These are phyloP conservation scores for Mucor saturninus DNA, from an alignment of 371 early-diverging fungal genomes.

Conservation along the genomic window DNA sequence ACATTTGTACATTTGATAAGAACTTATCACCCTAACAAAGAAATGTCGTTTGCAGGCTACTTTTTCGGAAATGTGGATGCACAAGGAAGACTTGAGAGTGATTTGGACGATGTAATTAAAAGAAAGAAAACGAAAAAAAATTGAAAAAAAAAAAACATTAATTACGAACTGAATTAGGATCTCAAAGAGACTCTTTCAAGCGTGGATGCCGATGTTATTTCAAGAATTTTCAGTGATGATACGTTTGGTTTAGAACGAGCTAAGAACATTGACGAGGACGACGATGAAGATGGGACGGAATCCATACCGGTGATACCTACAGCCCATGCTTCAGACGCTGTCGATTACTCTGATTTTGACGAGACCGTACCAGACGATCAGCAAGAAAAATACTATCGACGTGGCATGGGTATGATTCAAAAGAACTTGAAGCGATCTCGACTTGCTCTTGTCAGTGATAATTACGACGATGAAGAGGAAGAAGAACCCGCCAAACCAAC, in stretches of 20 bases:
- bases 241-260: constrained; percentile 59
- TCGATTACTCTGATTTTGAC: constrained; percentile 83
- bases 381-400: constrained; percentile 46
- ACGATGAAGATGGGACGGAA: constrained; percentile 24
- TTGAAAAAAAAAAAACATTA: background rate
- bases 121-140: background rate
- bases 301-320: constrained; percentile 29
- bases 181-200: constrained; percentile 68
- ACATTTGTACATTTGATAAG: too few relatives aligned
- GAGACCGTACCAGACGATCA: constrained; percentile 78
- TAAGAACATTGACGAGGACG: constrained; percentile 42
- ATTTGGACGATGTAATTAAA: constrained; percentile 64
- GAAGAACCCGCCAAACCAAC: constrained; percentile 19
- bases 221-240: constrained; percentile 59
- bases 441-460: constrained; percentile 52
- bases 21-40: background rate
- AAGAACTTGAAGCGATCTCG: constrained; percentile 34
- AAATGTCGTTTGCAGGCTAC: constrained; percentile 73
- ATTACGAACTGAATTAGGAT: constrained; percentile 52
- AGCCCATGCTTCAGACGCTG: constrained; percentile 68
- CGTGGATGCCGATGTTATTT: constrained; percentile 56
- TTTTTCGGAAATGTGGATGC: constrained; percentile 92
- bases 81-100: constrained; percentile 75
- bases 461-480: constrained; percentile 73
- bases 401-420: constrained; percentile 43